phyloP scores from a whole-genome alignment of 2,329 filamentous ascomycete species.

The Hypoxylon sp. region DNA sequence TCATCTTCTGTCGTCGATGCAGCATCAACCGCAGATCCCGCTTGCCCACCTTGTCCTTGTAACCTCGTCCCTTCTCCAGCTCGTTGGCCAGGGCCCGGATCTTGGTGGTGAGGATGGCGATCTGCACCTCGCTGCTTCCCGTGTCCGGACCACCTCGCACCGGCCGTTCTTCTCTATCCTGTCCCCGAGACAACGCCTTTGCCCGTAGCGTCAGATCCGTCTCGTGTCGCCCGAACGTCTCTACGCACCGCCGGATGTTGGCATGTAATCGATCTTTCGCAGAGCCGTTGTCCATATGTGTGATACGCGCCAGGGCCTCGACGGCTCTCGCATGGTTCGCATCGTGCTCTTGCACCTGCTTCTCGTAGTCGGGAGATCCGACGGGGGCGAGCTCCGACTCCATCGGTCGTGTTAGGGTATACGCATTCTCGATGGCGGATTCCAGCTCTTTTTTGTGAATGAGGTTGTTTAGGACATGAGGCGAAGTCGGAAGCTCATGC shows the following conservation, averaged over 20 bases:
- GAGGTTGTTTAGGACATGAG: conserved; percentile 76
- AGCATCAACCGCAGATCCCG: conserved; percentile 85
- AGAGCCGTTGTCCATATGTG: conserved; percentile 78
- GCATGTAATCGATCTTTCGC: conserved; percentile 80
- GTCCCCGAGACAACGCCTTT: conserved; percentile 60
- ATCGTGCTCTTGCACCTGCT: conserved; percentile 55
- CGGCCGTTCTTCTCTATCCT: conserved; percentile 53
- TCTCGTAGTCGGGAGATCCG: conserved; percentile 53
- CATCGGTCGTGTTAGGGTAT: conserved; percentile 70
- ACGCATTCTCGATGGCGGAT: conserved; percentile 71
- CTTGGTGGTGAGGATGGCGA: conserved; percentile 92
- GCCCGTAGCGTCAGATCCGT: conserved; percentile 77
- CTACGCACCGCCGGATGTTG: conserved; percentile 85
- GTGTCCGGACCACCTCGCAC: conserved; percentile 86
- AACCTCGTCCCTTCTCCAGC: conserved; percentile 71
- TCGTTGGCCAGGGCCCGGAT: conserved; percentile 82
- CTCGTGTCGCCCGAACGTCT: conserved; percentile 88
- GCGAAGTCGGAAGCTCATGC: conserved; percentile 56
- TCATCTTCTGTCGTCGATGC: conserved; percentile 86
- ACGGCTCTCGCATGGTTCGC: conserved; percentile 71
- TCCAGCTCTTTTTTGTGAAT: conserved; percentile 74
- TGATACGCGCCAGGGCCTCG: conserved; percentile 81
- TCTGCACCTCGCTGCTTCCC: conserved; percentile 96
- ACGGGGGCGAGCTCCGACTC: conserved; percentile 44
- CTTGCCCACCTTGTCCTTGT: conserved; percentile 94